Evolutionary conservation across 2,329 filamentous ascomycete species (phyloP).

Genomic region (Phialophora tarda): DNA sequence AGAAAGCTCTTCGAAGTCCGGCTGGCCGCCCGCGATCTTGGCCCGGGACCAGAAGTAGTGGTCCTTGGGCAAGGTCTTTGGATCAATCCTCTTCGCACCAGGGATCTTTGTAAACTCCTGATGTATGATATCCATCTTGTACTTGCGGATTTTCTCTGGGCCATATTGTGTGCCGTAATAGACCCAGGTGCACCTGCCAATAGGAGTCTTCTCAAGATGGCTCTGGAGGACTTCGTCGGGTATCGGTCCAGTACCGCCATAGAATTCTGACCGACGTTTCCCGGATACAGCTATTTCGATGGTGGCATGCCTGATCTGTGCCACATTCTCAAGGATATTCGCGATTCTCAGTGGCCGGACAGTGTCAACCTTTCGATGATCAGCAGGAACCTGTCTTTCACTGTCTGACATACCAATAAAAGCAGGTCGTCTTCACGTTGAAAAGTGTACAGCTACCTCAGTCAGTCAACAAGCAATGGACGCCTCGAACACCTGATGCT

Average conservation of each 20-base stretch:
- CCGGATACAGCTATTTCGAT: conserved; percentile 43
- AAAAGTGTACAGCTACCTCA: conserved; percentile 55
- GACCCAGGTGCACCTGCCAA: conserved; percentile 41
- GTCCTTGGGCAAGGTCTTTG: conserved; percentile 41
- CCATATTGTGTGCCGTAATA: conserved; percentile 45
- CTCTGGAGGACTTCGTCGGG: conserved; percentile 42
- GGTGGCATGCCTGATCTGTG: conserved; percentile 42
- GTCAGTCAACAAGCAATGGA: conserved; percentile 47
- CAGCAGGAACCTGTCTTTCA: background rate
- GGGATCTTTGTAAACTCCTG: conserved; percentile 41
- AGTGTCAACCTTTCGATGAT: conserved; percentile 41
- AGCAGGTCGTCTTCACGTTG: conserved; percentile 49
- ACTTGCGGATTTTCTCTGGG: conserved; percentile 34
- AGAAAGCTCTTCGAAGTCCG: conserved; percentile 43
- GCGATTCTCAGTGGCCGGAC: conserved; percentile 44
- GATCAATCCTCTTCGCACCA: conserved; percentile 45
- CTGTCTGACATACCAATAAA: conserved; percentile 38
- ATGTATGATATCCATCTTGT: conserved; percentile 41
- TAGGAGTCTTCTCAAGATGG: conserved; percentile 40
- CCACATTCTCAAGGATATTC: conserved; percentile 42
- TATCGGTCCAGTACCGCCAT: conserved; percentile 37
- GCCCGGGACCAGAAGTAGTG: conserved; percentile 43
- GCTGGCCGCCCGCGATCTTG: conserved; percentile 40
- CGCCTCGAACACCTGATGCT: background rate
- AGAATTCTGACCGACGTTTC: conserved; percentile 41